These are phyloP conservation scores for Talaromyces marneffei DNA, from an alignment of 2,329 filamentous ascomycete genomes.

Conservation along the genomic window DNA sequence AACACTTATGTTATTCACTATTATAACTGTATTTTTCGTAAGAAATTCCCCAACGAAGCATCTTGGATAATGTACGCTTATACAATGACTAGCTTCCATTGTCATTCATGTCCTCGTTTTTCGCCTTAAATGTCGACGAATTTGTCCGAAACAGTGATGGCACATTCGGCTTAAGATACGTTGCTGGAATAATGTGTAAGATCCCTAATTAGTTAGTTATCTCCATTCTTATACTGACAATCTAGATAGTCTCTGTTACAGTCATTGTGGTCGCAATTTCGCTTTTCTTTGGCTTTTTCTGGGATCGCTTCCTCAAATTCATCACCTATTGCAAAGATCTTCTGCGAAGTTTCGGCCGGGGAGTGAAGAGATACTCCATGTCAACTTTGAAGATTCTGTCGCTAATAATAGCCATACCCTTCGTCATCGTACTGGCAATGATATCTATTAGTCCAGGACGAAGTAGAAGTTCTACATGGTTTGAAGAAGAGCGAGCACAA, in stretches of 20 bases:
- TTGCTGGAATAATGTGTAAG: not conserved
- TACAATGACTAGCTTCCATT: not conserved
- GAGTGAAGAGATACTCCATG: not conserved
- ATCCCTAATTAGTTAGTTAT: not conserved
- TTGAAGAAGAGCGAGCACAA: not conserved
- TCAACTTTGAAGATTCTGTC: not conserved
- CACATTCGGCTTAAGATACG: not conserved
- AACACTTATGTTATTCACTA: slow-evolving; percentile 8
- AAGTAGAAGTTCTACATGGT: not conserved
- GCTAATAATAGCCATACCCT: not conserved
- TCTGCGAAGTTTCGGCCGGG: not conserved
- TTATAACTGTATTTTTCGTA: slow-evolving; percentile 8
- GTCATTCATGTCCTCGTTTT: slow-evolving; percentile 8
- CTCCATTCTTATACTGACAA: not conserved
- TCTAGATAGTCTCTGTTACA: not conserved
- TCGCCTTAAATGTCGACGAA: slow-evolving; percentile 4
- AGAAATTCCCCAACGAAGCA: not conserved
- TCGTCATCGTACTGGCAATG: not conserved
- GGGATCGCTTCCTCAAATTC: not conserved
- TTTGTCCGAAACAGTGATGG: slow-evolving; percentile 4
- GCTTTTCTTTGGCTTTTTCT: not conserved
- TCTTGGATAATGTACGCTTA: not conserved
- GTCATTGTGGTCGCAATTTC: not conserved
- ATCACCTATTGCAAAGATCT: not conserved
- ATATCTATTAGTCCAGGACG: not conserved